phyloP scores from a whole-genome alignment of 257 asterid species.

The Gentiana macrophylla region DNA sequence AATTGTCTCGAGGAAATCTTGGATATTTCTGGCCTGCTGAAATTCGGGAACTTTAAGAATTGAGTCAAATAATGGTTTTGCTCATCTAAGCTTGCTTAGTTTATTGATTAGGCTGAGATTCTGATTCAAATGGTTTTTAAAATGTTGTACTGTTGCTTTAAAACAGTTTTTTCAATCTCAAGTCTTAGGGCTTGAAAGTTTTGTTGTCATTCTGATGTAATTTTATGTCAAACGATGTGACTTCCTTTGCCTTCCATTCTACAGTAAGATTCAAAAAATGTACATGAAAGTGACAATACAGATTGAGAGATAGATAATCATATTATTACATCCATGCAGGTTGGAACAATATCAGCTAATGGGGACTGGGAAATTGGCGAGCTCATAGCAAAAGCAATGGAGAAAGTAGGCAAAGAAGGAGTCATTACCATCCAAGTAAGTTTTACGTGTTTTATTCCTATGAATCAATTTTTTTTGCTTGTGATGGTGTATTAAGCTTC shows the following conservation, averaged over 20 bases:
- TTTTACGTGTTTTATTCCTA: neutral
- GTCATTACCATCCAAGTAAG: constrained; percentile 59
- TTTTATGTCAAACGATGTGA: too few relatives aligned
- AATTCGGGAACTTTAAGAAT: too few relatives aligned
- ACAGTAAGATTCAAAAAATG: too few relatives aligned
- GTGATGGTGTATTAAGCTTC: neutral
- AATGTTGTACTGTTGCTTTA: too few relatives aligned
- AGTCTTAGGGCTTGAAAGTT: too few relatives aligned
- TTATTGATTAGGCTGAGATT: neutral
- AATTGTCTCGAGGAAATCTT: neutral
- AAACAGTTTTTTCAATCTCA: too few relatives aligned
- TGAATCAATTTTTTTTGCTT: neutral
- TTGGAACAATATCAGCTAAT: constrained; percentile 52
- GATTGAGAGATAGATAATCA: neutral
- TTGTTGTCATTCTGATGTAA: too few relatives aligned
- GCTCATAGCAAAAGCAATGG: constrained; percentile 63
- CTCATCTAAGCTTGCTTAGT: neutral
- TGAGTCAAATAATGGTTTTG: too few relatives aligned
- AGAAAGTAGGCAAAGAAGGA: constrained; percentile 60
- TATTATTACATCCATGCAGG: constrained; percentile 16
- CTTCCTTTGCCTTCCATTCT: too few relatives aligned
- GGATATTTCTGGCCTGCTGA: too few relatives aligned
- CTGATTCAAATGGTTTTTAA: too few relatives aligned
- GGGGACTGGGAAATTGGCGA: constrained; percentile 58
- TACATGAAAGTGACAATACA: neutral